Percentiles rank a stretch among this genome's conserved stretches.
Conservation (phyloP, 306 rosid species). For the Heteromeles arbutifolia region DNA sequence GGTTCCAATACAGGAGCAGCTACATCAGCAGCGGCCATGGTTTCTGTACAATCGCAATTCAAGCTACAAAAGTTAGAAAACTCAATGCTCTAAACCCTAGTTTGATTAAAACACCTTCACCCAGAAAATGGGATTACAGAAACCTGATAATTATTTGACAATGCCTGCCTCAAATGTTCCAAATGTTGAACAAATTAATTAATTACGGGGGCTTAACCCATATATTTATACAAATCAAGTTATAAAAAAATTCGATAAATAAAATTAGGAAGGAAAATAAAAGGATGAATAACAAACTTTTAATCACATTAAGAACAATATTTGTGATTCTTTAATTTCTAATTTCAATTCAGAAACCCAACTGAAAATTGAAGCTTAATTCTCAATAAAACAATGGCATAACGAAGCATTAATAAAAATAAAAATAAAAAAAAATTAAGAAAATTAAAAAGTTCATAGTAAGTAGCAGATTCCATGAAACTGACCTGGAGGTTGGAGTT, state of each 20-base stretch:
- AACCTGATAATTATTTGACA: not conserved
- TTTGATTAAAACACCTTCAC: not conserved
- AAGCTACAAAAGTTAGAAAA: not conserved
- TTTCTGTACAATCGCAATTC: not conserved
- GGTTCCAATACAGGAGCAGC: slow-evolving; percentile 19
- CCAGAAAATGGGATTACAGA: not conserved
- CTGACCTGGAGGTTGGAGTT: not conserved
- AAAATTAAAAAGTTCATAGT: not conserved
- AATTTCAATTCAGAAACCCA: not conserved
- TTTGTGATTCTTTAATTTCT: not conserved
- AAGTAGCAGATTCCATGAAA: not conserved
- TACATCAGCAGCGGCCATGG: slow-evolving; percentile 7
- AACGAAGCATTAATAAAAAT: not conserved
- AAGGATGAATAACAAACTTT: not conserved
- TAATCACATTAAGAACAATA: no score
- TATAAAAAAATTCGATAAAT: not conserved
- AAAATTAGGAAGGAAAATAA: not conserved
- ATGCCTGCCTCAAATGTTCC: not conserved
- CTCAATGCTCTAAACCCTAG: not conserved
- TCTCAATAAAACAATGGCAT: not conserved
- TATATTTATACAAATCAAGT: not conserved
- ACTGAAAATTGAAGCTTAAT: not conserved
- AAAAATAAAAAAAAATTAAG: no score
- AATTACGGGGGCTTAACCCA: no score
- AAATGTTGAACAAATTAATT: not conserved